phyloP scores from a whole-genome alignment of 73 alveolate species.

The Paramecium octaurelia region DNA sequence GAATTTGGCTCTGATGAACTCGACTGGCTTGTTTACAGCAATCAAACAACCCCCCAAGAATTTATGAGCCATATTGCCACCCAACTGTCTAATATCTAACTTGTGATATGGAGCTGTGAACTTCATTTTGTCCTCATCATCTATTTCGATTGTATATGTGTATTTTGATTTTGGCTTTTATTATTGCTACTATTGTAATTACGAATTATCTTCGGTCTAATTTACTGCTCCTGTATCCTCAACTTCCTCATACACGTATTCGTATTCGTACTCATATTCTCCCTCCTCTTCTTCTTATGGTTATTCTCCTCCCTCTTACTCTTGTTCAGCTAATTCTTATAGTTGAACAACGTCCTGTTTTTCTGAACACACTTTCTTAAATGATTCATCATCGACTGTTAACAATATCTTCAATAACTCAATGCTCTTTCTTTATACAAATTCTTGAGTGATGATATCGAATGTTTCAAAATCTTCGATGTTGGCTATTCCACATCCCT shows the following conservation, averaged over 20 bases:
- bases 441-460: conserved; percentile 1
- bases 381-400: neutral
- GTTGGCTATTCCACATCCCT: neutral
- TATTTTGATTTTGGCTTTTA: neutral
- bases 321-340: neutral
- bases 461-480: conserved; percentile 34
- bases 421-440: conserved; percentile 36
- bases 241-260: neutral
- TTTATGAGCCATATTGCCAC: conserved; percentile 49
- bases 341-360: neutral
- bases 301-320: neutral
- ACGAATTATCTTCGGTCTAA: neutral
- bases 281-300: neutral
- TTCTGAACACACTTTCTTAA: conserved; percentile 27
- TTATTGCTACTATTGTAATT: neutral
- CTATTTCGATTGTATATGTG: neutral
- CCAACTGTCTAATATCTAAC: neutral
- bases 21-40: neutral
- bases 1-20: neutral
- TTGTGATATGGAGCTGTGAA: conserved; percentile 22
- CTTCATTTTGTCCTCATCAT: conserved; percentile 30
- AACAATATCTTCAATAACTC: neutral
- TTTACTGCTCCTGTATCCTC: neutral
- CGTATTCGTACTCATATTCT: conserved; percentile 40
- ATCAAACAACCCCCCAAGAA: conserved; percentile 33